Percentiles rank a stretch among this genome's conserved stretches.
phyloP scores from a whole-genome alignment of 345 rosid species.

The Camelina sativa region DNA sequence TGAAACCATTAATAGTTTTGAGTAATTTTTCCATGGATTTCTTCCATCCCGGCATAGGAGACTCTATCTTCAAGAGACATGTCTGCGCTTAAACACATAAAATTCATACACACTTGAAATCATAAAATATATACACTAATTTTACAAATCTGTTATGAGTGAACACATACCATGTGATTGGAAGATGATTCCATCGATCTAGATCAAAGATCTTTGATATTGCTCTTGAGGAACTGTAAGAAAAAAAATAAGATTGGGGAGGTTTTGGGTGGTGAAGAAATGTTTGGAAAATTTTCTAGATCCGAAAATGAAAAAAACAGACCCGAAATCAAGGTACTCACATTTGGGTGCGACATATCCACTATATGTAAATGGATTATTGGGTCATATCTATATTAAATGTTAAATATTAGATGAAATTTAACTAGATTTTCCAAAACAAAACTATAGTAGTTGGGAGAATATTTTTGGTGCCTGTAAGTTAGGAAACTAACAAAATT shows the following conservation, averaged over 20 bases:
- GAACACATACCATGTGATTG: slow-evolving; percentile 3
- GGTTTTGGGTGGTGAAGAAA: background rate
- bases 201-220: background rate
- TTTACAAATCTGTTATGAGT: background rate
- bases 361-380: too few relatives aligned
- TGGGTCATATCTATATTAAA: too few relatives aligned
- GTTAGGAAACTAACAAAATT: too few relatives aligned
- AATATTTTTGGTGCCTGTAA: too few relatives aligned
- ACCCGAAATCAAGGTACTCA: too few relatives aligned
- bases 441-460: too few relatives aligned
- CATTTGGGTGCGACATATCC: too few relatives aligned
- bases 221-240: background rate
- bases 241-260: background rate
- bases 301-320: too few relatives aligned
- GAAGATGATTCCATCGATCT: slow-evolving; percentile 16
- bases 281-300: background rate
- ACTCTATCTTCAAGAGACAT: slow-evolving; percentile 30
- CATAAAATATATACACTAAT: background rate
- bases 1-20: slow-evolving; percentile 8
- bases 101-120: background rate
- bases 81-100: background rate
- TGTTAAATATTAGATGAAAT: too few relatives aligned
- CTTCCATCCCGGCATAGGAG: background rate
- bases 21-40: slow-evolving; percentile 10
- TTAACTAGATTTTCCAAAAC: too few relatives aligned